phyloP scores from a whole-genome alignment of 352 stramenopile genomes.

The Globisporangium cederbergense region DNA sequence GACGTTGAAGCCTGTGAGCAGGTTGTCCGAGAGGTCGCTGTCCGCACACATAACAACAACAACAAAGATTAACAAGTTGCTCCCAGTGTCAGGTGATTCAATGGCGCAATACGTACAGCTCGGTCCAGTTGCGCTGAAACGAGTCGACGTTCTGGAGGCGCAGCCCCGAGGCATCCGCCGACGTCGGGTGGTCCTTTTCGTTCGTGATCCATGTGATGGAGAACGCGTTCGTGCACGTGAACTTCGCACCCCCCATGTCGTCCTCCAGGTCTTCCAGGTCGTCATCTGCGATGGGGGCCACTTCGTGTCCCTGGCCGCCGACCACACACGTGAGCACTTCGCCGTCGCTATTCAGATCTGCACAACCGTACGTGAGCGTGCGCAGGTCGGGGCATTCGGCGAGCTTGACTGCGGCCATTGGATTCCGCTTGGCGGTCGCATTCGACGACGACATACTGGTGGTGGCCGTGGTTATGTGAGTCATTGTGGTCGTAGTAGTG shows the following conservation, averaged over 20 bases:
- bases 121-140: conserved; percentile 1
- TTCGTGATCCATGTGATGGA: background rate
- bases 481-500: background rate
- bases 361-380: background rate
- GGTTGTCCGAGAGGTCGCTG: conserved; percentile 17
- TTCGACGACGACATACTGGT: background rate
- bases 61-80: background rate
- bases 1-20: conserved; percentile 15
- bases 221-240: conserved; percentile 15
- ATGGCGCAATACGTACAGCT: background rate
- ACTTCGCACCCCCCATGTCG: background rate
- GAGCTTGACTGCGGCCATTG: background rate
- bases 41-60: background rate
- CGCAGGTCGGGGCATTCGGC: background rate
- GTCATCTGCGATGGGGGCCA: background rate
- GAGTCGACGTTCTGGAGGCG: conserved; percentile 6
- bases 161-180: conserved; percentile 3
- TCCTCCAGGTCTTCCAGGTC: background rate
- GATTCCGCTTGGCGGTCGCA: too few relatives aligned
- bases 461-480: background rate
- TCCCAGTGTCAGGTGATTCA: too few relatives aligned
- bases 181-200: background rate
- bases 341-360: background rate
- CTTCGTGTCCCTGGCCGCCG: conserved; percentile 1
- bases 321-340: conserved; percentile 8